Evolutionary conservation across 2,329 filamentous ascomycete genomes (phyloP), one percentile per base, ranked within the genome.

Genomic region (Aspergillus sergii): DNA sequence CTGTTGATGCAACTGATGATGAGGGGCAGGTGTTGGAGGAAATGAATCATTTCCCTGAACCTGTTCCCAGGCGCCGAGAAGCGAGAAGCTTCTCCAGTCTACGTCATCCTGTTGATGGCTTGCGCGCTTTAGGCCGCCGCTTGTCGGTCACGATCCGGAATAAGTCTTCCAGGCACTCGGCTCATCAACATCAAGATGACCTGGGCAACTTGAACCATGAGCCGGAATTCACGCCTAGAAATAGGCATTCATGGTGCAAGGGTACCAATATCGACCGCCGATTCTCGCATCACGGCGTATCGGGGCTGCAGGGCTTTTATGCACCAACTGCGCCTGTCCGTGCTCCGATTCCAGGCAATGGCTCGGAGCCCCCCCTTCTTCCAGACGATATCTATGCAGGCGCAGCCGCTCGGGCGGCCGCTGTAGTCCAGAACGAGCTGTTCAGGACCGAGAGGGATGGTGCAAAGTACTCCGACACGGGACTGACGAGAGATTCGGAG

Each of bases 401-500:
- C 23, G 78, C 81, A 5, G 80, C 81, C 11, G 81, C 81, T 16
- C 76, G 81, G 60, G 81, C 81, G 32, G 79, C 81, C 12, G 81
- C 80, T 3, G 81, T 81, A n/a, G 81, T 80, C n/a, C 80, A 82
- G 68, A 83, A 83, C 66, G 80, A 83, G 58, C 58, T 78, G 61
- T 71, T 74, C n/a, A 73, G 75, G 54, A 62, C 65, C 11, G 71
- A 75, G 64, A 68, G 72, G 30, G 73, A 74, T 57, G 62, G 76
- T 59, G 61, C 72, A 57, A 77, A 73, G 61, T 68, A 66, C 28
- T 73, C 71, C 11, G 74, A 79, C 50, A 64, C 69, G 30, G 74
- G 64, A 57, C 60, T 79, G 26, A 71, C 74, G 9, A 71, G 70
- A 58, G 82, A 83, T 67, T 79, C 81, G 3, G 82, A 83, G 69